Evolutionary conservation across 805 yeast species (phyloP).

Genomic region (Saturnispora diversa): DNA sequence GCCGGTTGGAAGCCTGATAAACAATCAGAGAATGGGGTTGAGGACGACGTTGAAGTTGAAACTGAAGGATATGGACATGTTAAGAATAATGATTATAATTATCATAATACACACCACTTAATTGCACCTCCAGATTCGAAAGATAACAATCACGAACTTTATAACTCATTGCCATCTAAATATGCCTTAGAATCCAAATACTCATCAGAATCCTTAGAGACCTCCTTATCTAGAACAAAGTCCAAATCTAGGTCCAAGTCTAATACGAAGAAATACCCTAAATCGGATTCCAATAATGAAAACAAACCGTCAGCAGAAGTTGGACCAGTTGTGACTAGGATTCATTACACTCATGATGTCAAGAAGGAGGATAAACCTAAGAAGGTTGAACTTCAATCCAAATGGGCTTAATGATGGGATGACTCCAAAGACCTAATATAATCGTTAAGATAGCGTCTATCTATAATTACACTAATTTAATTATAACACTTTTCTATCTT

Average conservation of each 20-base stretch:
- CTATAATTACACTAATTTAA: too few relatives aligned
- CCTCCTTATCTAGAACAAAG: too few relatives aligned
- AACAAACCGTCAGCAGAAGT: background rate
- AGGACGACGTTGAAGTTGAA: slow-evolving; percentile 10
- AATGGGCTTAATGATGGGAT: slow-evolving; percentile 1
- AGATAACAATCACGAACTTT: too few relatives aligned
- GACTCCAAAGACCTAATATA: too few relatives aligned
- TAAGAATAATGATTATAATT: too few relatives aligned
- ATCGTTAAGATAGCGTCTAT: too few relatives aligned
- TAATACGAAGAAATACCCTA: background rate
- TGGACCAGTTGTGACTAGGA: too few relatives aligned
- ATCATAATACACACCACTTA: background rate
- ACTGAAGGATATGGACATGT: background rate
- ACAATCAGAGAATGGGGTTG: slow-evolving; percentile 2
- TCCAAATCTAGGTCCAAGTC: background rate
- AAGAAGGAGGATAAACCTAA: slow-evolving; percentile 2
- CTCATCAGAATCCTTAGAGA: background rate
- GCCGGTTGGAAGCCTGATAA: slow-evolving; percentile 10
- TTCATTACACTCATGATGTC: slow-evolving; percentile 3
- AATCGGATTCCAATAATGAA: background rate
- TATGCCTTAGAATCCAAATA: background rate
- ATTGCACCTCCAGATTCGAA: slow-evolving; percentile 8
- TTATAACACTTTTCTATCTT: too few relatives aligned
- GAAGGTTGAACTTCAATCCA: background rate
- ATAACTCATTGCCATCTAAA: background rate